Evolutionary conservation across 306 rosid genomes (phyloP).

Genomic region (Inga oerstediana): DNA sequence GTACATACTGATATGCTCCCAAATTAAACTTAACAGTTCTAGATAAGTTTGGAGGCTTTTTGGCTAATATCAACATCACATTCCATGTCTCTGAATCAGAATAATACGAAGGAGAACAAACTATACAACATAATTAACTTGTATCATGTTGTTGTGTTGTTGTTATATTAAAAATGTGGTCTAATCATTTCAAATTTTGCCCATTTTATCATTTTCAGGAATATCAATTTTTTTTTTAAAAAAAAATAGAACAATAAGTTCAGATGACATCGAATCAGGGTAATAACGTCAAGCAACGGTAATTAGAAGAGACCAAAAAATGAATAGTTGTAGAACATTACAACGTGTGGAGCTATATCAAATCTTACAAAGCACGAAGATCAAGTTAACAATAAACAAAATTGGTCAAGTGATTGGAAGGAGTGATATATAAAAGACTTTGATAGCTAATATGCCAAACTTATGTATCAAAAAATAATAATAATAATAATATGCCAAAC

Average conservation of each 20-base stretch:
- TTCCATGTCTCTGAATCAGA: not conserved
- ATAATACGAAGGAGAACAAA: not conserved
- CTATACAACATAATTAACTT: not conserved
- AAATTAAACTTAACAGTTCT: not conserved
- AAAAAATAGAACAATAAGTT: not conserved
- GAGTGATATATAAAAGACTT: not conserved
- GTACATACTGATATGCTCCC: too few relatives aligned
- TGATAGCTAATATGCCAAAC: not conserved
- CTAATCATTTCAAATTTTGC: not conserved
- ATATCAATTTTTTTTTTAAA: not conserved
- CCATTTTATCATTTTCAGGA: not conserved
- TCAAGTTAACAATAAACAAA: not conserved
- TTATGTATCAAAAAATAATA: too few relatives aligned
- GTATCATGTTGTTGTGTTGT: too few relatives aligned
- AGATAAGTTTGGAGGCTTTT: not conserved
- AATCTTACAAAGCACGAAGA: not conserved
- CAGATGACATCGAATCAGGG: not conserved
- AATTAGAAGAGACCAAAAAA: constrained; percentile 4
- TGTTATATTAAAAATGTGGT: not conserved
- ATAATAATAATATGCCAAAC: not conserved
- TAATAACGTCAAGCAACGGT: not conserved
- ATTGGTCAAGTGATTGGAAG: not conserved
- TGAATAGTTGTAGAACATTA: not conserved
- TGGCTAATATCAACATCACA: not conserved
- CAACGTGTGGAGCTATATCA: not conserved